Conservation (phyloP, 2,329 filamentous ascomycete genomes). For the Claviceps africana region DNA sequence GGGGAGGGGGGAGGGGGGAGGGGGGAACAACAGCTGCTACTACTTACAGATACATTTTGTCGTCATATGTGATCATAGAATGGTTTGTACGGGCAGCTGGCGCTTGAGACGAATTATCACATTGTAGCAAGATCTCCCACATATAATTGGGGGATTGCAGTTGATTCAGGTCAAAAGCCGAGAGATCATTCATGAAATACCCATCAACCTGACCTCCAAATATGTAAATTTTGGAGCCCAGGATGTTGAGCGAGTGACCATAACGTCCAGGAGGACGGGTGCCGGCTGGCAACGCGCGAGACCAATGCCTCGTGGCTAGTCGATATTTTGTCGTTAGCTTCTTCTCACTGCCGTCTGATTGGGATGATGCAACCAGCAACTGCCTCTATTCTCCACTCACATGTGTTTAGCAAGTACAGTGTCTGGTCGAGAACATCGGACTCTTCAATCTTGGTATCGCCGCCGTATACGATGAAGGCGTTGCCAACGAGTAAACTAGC, state of each 20-base stretch:
- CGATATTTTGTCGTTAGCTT: constrained; percentile 8
- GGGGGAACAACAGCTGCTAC: neutral
- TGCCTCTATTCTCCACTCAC: constrained; percentile 40
- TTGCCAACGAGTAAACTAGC: constrained; percentile 90
- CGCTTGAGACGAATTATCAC: constrained; percentile 38
- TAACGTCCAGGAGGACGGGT: constrained; percentile 81
- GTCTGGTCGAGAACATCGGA: constrained; percentile 86
- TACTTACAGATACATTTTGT: constrained; percentile 81
- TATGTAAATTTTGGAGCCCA: constrained; percentile 93
- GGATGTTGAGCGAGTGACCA: constrained; percentile 88
- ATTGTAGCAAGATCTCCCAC: constrained; percentile 81
- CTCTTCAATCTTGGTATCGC: constrained; percentile 95
- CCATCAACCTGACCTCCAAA: constrained; percentile 97
- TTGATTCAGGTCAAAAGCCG: constrained; percentile 91
- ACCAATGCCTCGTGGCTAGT: constrained; percentile 93
- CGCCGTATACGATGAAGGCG: constrained; percentile 96
- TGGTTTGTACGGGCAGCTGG: constrained; percentile 92
- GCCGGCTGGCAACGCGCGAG: constrained; percentile 76
- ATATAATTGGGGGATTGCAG: constrained; percentile 80
- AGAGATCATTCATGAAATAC: constrained; percentile 93
- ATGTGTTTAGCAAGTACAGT: constrained; percentile 90
- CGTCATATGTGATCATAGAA: constrained; percentile 78
- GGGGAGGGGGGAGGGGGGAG: no score
- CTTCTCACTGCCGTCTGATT: neutral
- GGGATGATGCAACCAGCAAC: neutral